A percentile compares a stretch with the other conserved stretches of the same genome.
phyloP scores from a whole-genome alignment of 371 early-diverging fungal species.

The Mucor velutinosus region DNA sequence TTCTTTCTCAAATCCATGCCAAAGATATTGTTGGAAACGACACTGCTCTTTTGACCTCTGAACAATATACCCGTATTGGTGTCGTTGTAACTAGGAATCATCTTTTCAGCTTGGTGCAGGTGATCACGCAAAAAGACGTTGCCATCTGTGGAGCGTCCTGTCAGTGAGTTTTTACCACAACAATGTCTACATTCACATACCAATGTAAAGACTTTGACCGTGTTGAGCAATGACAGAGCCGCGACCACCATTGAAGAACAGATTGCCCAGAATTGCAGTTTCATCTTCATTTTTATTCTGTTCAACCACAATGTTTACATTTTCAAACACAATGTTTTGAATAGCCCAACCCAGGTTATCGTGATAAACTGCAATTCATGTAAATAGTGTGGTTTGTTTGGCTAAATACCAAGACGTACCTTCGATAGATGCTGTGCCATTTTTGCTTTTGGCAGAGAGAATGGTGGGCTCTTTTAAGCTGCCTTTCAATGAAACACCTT shows the following conservation, averaged over 20 bases:
- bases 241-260: conserved; percentile 43
- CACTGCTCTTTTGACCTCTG: conserved; percentile 39
- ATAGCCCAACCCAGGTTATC: conserved; percentile 36
- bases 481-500: conserved; percentile 27
- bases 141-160: conserved; percentile 26
- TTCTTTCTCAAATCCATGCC: conserved; percentile 48
- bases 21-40: conserved; percentile 49
- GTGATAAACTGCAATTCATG: neutral
- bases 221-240: conserved; percentile 32
- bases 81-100: conserved; percentile 24
- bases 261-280: conserved; percentile 34
- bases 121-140: conserved; percentile 47
- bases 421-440: conserved; percentile 16
- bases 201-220: conserved; percentile 35
- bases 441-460: conserved; percentile 8
- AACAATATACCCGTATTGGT: conserved; percentile 40
- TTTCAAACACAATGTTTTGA: conserved; percentile 43
- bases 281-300: conserved; percentile 33
- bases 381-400: neutral
- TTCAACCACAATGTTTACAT: conserved; percentile 36
- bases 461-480: conserved; percentile 15
- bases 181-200: conserved; percentile 15
- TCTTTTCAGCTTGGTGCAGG: conserved; percentile 26
- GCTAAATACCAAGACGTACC: neutral
- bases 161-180: neutral